A percentile compares a stretch with the other conserved stretches of the same genome.
Evolutionary conservation across 257 asterid genomes (phyloP).

Genomic region (Rubia yunnanensis): DNA sequence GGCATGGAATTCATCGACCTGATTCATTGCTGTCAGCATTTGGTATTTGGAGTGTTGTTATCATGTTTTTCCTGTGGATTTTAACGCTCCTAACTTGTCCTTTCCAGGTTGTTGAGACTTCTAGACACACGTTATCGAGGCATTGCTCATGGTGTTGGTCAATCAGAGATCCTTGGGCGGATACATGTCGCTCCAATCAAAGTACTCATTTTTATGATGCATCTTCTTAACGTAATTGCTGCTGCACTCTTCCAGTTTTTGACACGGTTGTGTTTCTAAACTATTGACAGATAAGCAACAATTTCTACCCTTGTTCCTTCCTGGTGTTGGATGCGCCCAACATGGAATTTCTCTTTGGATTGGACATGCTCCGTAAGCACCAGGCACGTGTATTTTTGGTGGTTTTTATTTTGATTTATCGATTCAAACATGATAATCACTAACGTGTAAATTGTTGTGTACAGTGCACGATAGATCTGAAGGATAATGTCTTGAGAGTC

Average conservation of each 20-base stretch:
- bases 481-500: constrained; percentile 90
- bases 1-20: neutral
- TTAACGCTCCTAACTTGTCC: constrained; percentile 10
- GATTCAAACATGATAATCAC: constrained; percentile 8
- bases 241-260: neutral
- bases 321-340: constrained; percentile 86
- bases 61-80: constrained; percentile 29
- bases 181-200: constrained; percentile 98
- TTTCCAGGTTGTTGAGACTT: constrained; percentile 73
- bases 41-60: neutral
- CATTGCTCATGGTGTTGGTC: constrained; percentile 97
- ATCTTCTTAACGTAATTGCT: neutral
- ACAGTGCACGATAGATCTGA: constrained; percentile 91
- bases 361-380: constrained; percentile 99
- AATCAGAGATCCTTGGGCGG: constrained; percentile 89
- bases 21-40: neutral
- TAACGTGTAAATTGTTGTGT: constrained; percentile 1
- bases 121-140: constrained; percentile 82
- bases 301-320: constrained; percentile 87
- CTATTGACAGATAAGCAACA: constrained; percentile 60
- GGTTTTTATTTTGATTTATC: constrained; percentile 6
- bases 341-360: constrained; percentile 97
- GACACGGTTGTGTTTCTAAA: neutral
- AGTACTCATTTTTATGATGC: constrained; percentile 26
- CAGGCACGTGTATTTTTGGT: constrained; percentile 42